Conservation (phyloP, 2,329 filamentous ascomycete genomes). For the Ceratocystis smalleyi region DNA sequence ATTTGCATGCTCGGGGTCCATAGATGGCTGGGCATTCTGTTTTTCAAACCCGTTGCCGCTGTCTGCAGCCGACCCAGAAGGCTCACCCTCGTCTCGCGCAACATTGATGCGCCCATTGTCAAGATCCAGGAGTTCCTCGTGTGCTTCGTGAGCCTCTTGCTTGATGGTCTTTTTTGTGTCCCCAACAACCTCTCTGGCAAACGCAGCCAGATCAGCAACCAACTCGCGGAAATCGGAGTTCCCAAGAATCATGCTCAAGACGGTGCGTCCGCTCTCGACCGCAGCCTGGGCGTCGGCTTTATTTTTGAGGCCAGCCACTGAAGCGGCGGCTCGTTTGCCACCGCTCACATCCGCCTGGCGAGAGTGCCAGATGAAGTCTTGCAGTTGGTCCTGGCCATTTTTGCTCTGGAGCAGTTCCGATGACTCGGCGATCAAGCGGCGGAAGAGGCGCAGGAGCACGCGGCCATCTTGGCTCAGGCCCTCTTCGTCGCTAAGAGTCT, state of each 20-base stretch:
- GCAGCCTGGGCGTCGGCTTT: constrained; percentile 45
- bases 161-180: constrained; percentile 73
- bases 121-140: constrained; percentile 7
- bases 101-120: constrained; percentile 23
- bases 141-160: constrained; percentile 51
- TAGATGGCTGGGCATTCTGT: constrained; percentile 39
- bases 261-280: constrained; percentile 66
- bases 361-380: constrained; percentile 81
- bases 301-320: constrained; percentile 46
- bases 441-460: constrained; percentile 53
- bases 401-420: constrained; percentile 72
- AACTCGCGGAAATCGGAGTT: constrained; percentile 86
- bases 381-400: constrained; percentile 70
- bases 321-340: constrained; percentile 47
- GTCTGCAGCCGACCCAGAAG: neutral
- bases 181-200: constrained; percentile 70
- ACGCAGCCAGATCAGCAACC: constrained; percentile 59
- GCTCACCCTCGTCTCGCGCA: neutral
- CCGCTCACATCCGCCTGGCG: constrained; percentile 56
- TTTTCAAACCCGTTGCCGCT: constrained; percentile 42
- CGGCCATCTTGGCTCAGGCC: constrained; percentile 62
- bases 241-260: constrained; percentile 69
- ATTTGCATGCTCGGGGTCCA: constrained; percentile 23
- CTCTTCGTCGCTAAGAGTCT: constrained; percentile 24
- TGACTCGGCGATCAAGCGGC: constrained; percentile 61